Base-by-base conservation (phyloP, 2,329 filamentous ascomycete genomes). In the Talaromyces atroroseus region DNA sequence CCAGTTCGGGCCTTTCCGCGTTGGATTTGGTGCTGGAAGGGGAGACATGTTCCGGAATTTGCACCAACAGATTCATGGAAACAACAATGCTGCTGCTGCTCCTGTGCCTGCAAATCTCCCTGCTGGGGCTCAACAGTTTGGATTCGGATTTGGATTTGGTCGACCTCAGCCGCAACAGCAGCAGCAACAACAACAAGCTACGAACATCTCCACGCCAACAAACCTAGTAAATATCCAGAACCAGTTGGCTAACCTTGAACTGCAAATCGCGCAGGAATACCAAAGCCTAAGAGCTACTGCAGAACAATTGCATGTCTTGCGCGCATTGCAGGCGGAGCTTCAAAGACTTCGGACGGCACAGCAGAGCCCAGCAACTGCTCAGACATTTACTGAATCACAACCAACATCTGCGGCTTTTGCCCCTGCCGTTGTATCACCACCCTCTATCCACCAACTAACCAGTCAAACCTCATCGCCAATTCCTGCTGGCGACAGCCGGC, bases 1-100 rank as follows among this genome's bases (percentile, higher is more conserved):
- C 64, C 87, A 89, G 63, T 74, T 94, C 48, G 89, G 89, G 0
- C 89, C 89, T 2, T 75, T 94, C 32, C 79, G 88, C 26, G 75
- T 94, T 21, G 89, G 87, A 0, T 89, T 92, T 63, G 76, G 80
- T 20, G 80, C 79, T 45, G 76, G 87, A 71, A 69, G 86, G 72
- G 71, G 77, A 20, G 82, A 89, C 56, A 62, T 76, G 57, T 79
- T 89, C 34, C 80, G 84, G 55, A 85, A 89, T 61, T 75, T 90
- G 62, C 85, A 83, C 5, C 82, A 86, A 58, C 82, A 83, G 59
- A 77, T 89, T 47, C 70, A 78, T 62, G 83, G 82, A 44, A 77
- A 73, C 50, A 69, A 66, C 20, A 36, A 7, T 34, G 29, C 11
- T 12, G 32, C 32, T 36, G 32, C 32, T 36, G 32, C 32, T 36